Evolutionary conservation across 768 basidiomycete genomes (phyloP).

Genomic region (Mycena kentingensis): DNA sequence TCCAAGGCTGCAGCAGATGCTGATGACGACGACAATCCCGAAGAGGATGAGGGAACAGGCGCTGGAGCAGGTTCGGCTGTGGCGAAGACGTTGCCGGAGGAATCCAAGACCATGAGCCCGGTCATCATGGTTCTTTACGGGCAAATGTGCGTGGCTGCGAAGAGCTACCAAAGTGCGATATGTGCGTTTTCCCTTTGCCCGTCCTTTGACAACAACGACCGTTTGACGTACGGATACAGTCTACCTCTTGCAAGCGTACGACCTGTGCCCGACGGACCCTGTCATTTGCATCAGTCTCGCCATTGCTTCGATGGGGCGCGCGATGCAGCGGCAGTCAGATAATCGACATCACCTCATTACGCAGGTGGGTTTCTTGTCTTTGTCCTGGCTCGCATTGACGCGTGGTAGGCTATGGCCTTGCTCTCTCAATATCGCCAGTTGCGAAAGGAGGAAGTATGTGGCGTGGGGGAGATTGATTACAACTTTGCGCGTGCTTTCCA

Average conservation of each 20-base stretch:
- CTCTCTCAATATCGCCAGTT: constrained; percentile 75
- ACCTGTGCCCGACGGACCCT: constrained; percentile 82
- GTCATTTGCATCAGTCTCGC: constrained; percentile 83
- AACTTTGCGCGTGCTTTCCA: constrained; percentile 94
- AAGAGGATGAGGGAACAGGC: constrained; percentile 32
- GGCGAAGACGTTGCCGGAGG: constrained; percentile 30
- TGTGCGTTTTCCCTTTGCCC: constrained; percentile 55
- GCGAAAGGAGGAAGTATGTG: constrained; percentile 45
- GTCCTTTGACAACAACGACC: not conserved
- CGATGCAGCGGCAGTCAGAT: constrained; percentile 94
- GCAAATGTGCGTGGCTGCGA: constrained; percentile 79
- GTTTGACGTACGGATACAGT: constrained; percentile 48
- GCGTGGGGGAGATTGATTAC: constrained; percentile 81
- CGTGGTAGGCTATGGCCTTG: constrained; percentile 61
- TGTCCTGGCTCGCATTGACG: not conserved
- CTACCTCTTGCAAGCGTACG: constrained; percentile 88
- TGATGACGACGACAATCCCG: constrained; percentile 45
- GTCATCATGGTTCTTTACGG: constrained; percentile 79
- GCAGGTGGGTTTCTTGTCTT: constrained; percentile 41
- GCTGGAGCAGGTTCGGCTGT: constrained; percentile 10
- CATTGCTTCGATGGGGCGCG: constrained; percentile 85
- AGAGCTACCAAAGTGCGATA: constrained; percentile 88
- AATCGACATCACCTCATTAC: constrained; percentile 89
- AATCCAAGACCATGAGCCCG: constrained; percentile 75
- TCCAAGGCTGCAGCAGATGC: constrained; percentile 41